Base-by-base conservation (phyloP, 148 eudicot genomes). In the Cornus kousa region DNA sequence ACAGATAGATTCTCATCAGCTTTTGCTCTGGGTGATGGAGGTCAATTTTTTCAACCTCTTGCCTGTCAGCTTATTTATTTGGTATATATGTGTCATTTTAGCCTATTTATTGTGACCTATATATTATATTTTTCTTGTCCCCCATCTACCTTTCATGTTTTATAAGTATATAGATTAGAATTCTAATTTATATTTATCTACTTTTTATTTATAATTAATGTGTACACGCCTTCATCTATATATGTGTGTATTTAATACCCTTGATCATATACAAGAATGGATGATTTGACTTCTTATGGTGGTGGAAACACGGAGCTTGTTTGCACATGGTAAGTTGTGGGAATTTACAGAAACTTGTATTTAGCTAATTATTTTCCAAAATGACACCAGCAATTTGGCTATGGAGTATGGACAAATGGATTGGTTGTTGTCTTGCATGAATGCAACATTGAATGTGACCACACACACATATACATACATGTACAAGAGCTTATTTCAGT, bases 391-490 rank as follows among this genome's bases (percentile, higher is more conserved):
- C 28, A 28, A 1, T 71, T 73, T 80, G 55, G 71, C 28, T 43
- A 72, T 80, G 28, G 28, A 28, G 7, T 39, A 39, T 4, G 62
- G 88, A 78, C 82, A 72, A 70, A 74, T 75, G 14, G 82, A 80
- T 83, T 80, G 86, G 82, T 64, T 86, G 80, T 64, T 86, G 86
- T 83, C 84, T 72, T 74, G 82, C 84, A 83, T 81, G 84, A 81
- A 69, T 78, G 86, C 86, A 81, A 83, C 79, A 73, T 67, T 83
- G 89, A 83, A 55, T 71, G 85, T 81, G 89, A 83, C 81, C 31
- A 68, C 73, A 77, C 77, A 28, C 28, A 28, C 28, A 28, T 1
- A 28, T 28, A 28, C 28, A 28, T 28, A 28, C 28, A 28, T 28
- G 28, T 28, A 28, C 28, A 28, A 28, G 53, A 78, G 19, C 14